Evolutionary conservation across 805 yeast species (phyloP).

Genomic region (Hanseniaspora lindneri): DNA sequence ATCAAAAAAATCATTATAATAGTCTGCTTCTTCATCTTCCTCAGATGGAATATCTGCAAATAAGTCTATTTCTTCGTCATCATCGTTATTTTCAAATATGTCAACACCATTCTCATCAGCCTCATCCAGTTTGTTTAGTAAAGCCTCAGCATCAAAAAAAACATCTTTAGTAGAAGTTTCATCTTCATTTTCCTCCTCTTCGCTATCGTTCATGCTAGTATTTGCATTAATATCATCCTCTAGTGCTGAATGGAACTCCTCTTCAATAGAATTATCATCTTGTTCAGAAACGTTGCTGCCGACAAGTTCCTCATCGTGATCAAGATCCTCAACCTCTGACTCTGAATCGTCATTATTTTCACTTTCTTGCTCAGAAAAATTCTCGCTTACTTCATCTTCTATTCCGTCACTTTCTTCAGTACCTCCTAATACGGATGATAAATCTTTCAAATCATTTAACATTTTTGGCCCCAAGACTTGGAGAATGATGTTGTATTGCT

Average conservation of each 20-base stretch:
- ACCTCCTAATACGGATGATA: slow-evolving; percentile 29
- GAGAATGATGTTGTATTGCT: slow-evolving; percentile 74
- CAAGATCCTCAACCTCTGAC: too few relatives aligned
- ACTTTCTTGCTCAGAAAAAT: slow-evolving; percentile 19
- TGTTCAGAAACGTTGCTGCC: slow-evolving; percentile 17
- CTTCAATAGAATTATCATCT: slow-evolving; percentile 24
- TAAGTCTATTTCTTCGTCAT: slow-evolving; percentile 34
- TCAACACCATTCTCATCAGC: slow-evolving; percentile 27
- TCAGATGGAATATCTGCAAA: slow-evolving; percentile 43
- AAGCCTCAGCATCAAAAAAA: slow-evolving; percentile 23
- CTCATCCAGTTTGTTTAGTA: slow-evolving; percentile 21
- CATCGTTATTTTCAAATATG: slow-evolving; percentile 17
- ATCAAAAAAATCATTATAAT: slow-evolving; percentile 59
- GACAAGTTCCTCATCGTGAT: too few relatives aligned
- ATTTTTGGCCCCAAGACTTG: slow-evolving; percentile 64
- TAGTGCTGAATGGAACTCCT: slow-evolving; percentile 20
- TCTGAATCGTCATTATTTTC: too few relatives aligned
- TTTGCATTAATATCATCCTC: slow-evolving; percentile 25
- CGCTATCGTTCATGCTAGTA: slow-evolving; percentile 18
- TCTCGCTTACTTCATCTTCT: slow-evolving; percentile 21
- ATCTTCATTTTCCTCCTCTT: slow-evolving; percentile 23
- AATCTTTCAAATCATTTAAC: slow-evolving; percentile 43
- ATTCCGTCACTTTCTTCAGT: slow-evolving; percentile 24
- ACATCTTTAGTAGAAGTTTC: slow-evolving; percentile 20
- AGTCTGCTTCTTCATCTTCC: slow-evolving; percentile 46